phyloP scores from a whole-genome alignment of 1,284 basidiomycete genomes.

The Amylostereum chailletii region DNA sequence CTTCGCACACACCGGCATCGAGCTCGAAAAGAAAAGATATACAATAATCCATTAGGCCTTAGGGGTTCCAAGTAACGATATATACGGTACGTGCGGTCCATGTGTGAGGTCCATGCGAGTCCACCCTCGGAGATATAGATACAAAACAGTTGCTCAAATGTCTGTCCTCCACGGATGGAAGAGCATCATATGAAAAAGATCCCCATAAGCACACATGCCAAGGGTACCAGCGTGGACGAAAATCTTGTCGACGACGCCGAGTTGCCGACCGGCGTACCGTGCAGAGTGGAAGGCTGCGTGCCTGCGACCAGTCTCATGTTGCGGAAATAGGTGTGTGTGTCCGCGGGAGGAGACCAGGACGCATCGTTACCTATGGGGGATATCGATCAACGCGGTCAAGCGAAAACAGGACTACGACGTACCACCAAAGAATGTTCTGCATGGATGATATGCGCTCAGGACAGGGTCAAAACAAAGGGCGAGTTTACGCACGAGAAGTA shows the following conservation, averaged over 20 bases:
- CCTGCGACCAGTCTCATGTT: conserved; percentile 53
- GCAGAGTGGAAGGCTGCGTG: conserved; percentile 35
- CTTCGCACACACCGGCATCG: too few species aligned
- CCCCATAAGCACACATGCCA: too few species aligned
- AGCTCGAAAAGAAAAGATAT: too few species aligned
- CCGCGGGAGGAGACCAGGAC: conserved; percentile 55
- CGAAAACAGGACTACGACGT: conserved; percentile 8
- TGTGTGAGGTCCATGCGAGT: too few species aligned
- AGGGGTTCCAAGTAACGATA: too few species aligned
- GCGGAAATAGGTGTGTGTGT: conserved; percentile 62
- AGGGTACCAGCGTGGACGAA: too few species aligned
- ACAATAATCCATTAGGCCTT: too few species aligned
- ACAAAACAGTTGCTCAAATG: too few species aligned
- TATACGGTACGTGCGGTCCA: too few species aligned
- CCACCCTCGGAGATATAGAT: too few species aligned
- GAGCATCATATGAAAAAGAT: too few species aligned
- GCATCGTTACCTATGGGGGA: conserved; percentile 39
- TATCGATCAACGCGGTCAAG: conserved; percentile 2
- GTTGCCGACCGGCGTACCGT: conserved; percentile 19
- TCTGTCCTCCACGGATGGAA: too few species aligned
- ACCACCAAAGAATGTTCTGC: conserved; percentile 70
- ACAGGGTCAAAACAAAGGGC: background rate
- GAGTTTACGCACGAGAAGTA: conserved; percentile 50
- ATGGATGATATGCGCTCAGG: conserved; percentile 2
- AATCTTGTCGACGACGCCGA: background rate